phyloP scores from a whole-genome alignment of 2,329 filamentous ascomycete genomes.

The Knufia petricola region DNA sequence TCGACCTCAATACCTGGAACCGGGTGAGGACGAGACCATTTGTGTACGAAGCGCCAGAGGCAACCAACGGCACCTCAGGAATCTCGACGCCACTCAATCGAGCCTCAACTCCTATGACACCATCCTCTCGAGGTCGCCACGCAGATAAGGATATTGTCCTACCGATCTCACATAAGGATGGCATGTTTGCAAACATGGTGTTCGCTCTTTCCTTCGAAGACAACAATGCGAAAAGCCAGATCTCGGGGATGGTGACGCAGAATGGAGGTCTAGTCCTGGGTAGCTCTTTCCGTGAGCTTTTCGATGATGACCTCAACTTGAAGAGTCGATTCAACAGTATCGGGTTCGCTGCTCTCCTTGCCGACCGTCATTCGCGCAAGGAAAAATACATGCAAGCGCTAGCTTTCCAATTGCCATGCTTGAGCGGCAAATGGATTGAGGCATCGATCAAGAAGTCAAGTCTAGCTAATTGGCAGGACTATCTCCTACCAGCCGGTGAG shows the following conservation, averaged over 20 bases:
- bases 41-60: constrained; percentile 18
- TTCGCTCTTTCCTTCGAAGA: constrained; percentile 74
- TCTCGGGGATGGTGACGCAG: constrained; percentile 55
- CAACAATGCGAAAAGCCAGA: constrained; percentile 44
- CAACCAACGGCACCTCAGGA: constrained; percentile 18
- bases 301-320: constrained; percentile 47
- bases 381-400: constrained; percentile 92
- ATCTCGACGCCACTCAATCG: constrained; percentile 31
- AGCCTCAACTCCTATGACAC: constrained; percentile 36
- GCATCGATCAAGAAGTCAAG: constrained; percentile 55
- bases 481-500: constrained; percentile 76
- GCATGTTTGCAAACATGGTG: constrained; percentile 68
- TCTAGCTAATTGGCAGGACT: constrained; percentile 66
- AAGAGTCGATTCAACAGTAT: constrained; percentile 43
- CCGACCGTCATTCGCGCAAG: constrained; percentile 75
- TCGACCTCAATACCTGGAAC: constrained; percentile 39
- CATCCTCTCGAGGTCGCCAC: constrained; percentile 40
- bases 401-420: constrained; percentile 76
- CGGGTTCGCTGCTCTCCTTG: constrained; percentile 76
- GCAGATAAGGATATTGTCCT: constrained; percentile 1
- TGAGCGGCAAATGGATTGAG: constrained; percentile 71
- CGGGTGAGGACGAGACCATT: constrained; percentile 35
- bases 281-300: constrained; percentile 72
- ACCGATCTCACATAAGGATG: constrained; percentile 21
- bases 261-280: constrained; percentile 65